These are phyloP conservation scores for Hysterangium stoloniferum DNA, from an alignment of 768 basidiomycete genomes.

Conservation along the genomic window DNA sequence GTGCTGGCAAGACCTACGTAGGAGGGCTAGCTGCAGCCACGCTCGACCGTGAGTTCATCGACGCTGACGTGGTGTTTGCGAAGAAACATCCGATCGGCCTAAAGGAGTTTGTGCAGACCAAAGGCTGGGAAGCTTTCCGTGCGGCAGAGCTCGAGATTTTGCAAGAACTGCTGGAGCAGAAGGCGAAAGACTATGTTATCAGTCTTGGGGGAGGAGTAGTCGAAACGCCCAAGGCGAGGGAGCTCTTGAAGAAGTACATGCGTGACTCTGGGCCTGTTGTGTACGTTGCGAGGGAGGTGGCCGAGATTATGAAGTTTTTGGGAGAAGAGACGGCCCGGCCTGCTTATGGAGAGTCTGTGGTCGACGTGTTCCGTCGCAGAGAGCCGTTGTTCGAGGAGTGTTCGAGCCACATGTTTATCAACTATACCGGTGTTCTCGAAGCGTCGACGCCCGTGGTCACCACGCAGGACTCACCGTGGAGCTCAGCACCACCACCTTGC, in stretches of 20 bases:
- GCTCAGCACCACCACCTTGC: constrained; percentile 17
- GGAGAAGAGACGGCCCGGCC: constrained; percentile 70
- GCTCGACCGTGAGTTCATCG: constrained; percentile 68
- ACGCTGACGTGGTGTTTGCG: constrained; percentile 79
- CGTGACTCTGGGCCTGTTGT: constrained; percentile 65
- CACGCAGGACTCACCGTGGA: constrained; percentile 7
- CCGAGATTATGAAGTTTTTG: constrained; percentile 78
- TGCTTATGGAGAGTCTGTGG: constrained; percentile 79
- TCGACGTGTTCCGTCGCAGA: constrained; percentile 77
- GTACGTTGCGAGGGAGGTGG: constrained; percentile 71
- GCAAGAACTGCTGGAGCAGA: constrained; percentile 51
- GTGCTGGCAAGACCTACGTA: constrained; percentile 89
- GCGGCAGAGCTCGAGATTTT: constrained; percentile 66
- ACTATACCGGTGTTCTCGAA: constrained; percentile 41
- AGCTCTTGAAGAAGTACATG: constrained; percentile 61
- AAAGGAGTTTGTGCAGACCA: constrained; percentile 66
- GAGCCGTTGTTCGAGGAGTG: constrained; percentile 84
- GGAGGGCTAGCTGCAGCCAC: constrained; percentile 68
- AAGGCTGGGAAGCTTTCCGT: constrained; percentile 91
- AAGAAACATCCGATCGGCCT: constrained; percentile 53
- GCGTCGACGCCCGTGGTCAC: not conserved
- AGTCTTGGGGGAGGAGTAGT: constrained; percentile 94
- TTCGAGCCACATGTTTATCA: constrained; percentile 76
- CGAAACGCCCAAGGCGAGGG: constrained; percentile 70
- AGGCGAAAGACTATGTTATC: constrained; percentile 60